Evolutionary conservation across 2,329 filamentous ascomycete genomes (phyloP).

Genomic region (Didymella exigua): DNA sequence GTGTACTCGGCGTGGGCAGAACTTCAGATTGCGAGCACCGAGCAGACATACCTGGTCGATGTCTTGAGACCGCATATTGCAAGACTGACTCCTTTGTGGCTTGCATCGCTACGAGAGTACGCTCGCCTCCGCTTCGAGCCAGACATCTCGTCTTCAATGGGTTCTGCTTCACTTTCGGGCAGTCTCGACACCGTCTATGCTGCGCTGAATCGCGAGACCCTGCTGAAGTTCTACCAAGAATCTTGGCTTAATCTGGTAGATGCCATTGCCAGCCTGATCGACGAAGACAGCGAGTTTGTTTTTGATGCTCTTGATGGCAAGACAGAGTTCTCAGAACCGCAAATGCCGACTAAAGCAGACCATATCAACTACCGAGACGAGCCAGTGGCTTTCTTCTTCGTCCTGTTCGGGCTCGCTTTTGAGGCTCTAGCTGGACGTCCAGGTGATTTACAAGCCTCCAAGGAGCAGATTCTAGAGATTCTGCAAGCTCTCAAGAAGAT

Average conservation of each 20-base stretch:
- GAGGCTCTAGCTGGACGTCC: slow-evolving; percentile 89
- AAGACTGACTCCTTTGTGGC: slow-evolving; percentile 88
- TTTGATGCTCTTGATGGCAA: slow-evolving; percentile 96
- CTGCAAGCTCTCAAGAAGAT: slow-evolving; percentile 93
- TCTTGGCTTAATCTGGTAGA: slow-evolving; percentile 96
- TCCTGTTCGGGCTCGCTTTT: slow-evolving; percentile 94
- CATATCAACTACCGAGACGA: slow-evolving; percentile 96
- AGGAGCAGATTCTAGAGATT: slow-evolving; percentile 84
- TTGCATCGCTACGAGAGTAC: slow-evolving; percentile 91
- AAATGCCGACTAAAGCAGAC: slow-evolving; percentile 65
- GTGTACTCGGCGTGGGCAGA: slow-evolving; percentile 98
- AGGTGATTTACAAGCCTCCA: slow-evolving; percentile 70
- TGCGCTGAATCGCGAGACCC: slow-evolving; percentile 88
- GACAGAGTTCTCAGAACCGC: slow-evolving; percentile 47
- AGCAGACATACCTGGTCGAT: slow-evolving; percentile 86
- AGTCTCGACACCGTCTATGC: slow-evolving; percentile 94
- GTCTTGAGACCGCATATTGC: slow-evolving; percentile 91
- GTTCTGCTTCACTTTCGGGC: slow-evolving; percentile 78
- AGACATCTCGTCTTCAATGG: slow-evolving; percentile 90
- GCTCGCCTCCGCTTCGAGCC: slow-evolving; percentile 93
- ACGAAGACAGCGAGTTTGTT: slow-evolving; percentile 96
- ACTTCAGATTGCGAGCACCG: slow-evolving; percentile 90
- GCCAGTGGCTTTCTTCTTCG: slow-evolving; percentile 98
- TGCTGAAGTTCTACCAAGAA: slow-evolving; percentile 95
- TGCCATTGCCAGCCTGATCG: slow-evolving; percentile 94